These are phyloP conservation scores for Usnea hakonensis DNA, from an alignment of 495 filamentous ascomycete species.

Conservation along the genomic window DNA sequence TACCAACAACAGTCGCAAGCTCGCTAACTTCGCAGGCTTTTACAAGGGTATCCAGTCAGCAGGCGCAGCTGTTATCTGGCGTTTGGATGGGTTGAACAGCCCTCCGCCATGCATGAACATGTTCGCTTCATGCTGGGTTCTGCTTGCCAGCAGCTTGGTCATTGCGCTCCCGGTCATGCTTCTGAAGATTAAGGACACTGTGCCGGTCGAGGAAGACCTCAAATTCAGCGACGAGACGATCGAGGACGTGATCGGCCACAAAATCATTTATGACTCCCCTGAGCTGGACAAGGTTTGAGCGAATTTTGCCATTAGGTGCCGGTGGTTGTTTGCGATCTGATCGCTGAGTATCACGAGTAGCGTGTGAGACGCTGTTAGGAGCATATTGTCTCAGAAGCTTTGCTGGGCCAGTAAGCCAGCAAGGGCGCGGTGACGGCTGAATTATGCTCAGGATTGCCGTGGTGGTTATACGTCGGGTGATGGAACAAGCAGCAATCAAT, in stretches of 20 bases:
- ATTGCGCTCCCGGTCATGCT: conserved; percentile 74
- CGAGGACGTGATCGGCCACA: conserved; percentile 42
- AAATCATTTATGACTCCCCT: conserved; percentile 9
- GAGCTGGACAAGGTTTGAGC: conserved; percentile 16
- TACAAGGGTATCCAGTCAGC: conserved; percentile 97
- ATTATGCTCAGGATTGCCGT: no score
- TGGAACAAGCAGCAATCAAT: no score
- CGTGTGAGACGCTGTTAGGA: no score
- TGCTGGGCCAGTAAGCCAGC: no score
- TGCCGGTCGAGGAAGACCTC: conserved; percentile 67
- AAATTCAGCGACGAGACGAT: conserved; percentile 74
- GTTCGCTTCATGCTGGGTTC: conserved; percentile 60
- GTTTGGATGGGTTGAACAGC: conserved; percentile 26
- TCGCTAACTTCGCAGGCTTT: conserved; percentile 90
- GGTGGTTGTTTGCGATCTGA: no score
- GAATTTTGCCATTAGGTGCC: no score
- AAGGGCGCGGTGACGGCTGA: no score
- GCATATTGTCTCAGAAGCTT: no score
- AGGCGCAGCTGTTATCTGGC: conserved; percentile 83
- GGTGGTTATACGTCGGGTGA: no score
- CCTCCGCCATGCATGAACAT: conserved; percentile 54
- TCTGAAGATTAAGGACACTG: conserved; percentile 66
- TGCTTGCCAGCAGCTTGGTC: conserved; percentile 63
- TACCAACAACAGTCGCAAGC: conserved; percentile 81
- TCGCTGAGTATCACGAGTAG: no score